Base-by-base conservation (phyloP, 2,329 filamentous ascomycete genomes). In the Chrysoporthe deuterocubensis region DNA sequence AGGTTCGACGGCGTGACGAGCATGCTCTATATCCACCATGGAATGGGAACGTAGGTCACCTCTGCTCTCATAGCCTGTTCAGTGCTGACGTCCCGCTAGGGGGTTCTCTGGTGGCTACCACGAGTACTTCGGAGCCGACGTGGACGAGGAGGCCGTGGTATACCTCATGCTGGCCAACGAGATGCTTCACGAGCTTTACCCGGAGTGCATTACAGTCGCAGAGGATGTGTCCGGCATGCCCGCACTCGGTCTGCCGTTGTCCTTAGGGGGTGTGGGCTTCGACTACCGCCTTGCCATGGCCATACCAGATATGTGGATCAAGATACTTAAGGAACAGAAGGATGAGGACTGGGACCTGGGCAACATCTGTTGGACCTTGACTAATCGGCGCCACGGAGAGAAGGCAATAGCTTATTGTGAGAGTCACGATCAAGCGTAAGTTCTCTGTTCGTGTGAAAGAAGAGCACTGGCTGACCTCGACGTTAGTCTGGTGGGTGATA, bases 161-260 rank as follows among this genome's bases (percentile, higher is more conserved):
- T 99, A 99, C 79, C 87, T 99, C 70, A 97, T 97, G 90, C 81
- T 99, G 62, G 96, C 96, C 58, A 99, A 99, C 77, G 93, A 98
- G 81, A 89, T 99, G 90, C 85, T 99, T 63, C 96, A 98, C 80
- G 81, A 87, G n/a, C 81, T 97, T 21, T 98, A 97, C 75, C 94
- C 96, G 0, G 87, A 93, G 16, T 87, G 85, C 72, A 97, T 98
- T 75, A 97, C 94, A 1, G 90, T 99, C 71, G 96, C 96, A 26
- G 96, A 99, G 78, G 96, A 99, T 76, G 96, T 99, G 11, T 98
- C 95, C 8, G 96, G 96, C 21, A 99, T 99, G 96, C 96, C 96
- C 18, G 95, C 94, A n/a, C 84, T 99, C 60, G 98, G 96, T 79
- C 80, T 99, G 48, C 89, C 92, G 7, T 83, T 97, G 50, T 90